These are phyloP conservation scores for Gyrodon lividus DNA, from an alignment of 768 basidiomycete species.

Conservation along the genomic window DNA sequence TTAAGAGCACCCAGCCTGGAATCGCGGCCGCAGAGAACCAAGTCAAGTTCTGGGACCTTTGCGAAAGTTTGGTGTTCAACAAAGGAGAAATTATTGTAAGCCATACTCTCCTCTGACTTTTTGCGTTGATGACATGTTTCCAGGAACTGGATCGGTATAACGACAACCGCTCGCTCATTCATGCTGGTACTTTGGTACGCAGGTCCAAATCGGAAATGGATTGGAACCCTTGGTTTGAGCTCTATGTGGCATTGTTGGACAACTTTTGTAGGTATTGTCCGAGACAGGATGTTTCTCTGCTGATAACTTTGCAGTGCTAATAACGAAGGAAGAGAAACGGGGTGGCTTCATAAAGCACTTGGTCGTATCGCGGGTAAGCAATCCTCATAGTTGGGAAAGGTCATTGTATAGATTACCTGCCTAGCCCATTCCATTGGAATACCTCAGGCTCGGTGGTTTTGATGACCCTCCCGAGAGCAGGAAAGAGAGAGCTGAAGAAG, in stretches of 20 bases:
- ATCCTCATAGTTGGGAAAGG: background rate
- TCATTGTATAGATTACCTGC: constrained; percentile 7
- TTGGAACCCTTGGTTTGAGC: constrained; percentile 69
- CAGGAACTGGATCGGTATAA: constrained; percentile 85
- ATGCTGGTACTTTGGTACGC: constrained; percentile 64
- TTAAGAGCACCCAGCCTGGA: constrained; percentile 87
- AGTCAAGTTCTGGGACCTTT: constrained; percentile 82
- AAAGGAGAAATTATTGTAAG: constrained; percentile 81
- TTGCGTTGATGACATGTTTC: constrained; percentile 4
- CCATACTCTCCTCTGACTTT: constrained; percentile 2
- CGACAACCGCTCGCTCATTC: constrained; percentile 68
- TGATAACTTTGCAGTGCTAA: constrained; percentile 47
- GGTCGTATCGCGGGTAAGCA: constrained; percentile 65
- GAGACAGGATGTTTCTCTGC: background rate
- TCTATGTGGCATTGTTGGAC: constrained; percentile 67
- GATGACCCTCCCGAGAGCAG: constrained; percentile 56
- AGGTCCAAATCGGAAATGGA: constrained; percentile 61
- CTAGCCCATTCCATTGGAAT: constrained; percentile 79
- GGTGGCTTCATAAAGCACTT: constrained; percentile 48
- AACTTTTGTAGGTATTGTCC: constrained; percentile 59
- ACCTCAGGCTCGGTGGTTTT: constrained; percentile 71
- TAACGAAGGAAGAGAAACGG: constrained; percentile 60
- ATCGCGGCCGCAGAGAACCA: constrained; percentile 90
- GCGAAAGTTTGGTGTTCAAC: constrained; percentile 71
- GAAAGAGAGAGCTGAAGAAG: constrained; percentile 60